Percentiles rank a stretch among this genome's conserved stretches.
These are phyloP conservation scores for Seiridium cupressi DNA, from an alignment of 2,329 filamentous ascomycete genomes.

Conservation along the genomic window DNA sequence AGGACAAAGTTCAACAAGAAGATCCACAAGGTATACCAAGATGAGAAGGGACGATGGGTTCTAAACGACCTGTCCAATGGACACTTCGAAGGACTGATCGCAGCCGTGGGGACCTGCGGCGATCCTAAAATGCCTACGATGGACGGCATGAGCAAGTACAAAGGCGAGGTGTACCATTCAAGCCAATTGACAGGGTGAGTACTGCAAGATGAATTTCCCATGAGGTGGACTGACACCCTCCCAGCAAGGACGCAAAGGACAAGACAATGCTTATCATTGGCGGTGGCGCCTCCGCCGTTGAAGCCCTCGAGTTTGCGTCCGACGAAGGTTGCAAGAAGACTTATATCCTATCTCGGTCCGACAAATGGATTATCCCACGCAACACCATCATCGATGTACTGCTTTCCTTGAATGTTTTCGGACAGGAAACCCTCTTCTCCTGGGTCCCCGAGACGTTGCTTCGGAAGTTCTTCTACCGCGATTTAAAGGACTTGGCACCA, in stretches of 20 bases:
- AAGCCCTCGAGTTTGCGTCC: slow-evolving; percentile 77
- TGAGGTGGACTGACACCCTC: slow-evolving; percentile 16
- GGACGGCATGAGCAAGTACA: slow-evolving; percentile 68
- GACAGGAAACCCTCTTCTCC: slow-evolving; percentile 71
- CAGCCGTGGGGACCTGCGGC: slow-evolving; percentile 77
- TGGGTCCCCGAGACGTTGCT: slow-evolving; percentile 77
- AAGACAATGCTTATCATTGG: slow-evolving; percentile 78
- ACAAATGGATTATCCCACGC: slow-evolving; percentile 86
- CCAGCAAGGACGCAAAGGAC: slow-evolving; percentile 63
- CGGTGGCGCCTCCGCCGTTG: slow-evolving; percentile 77
- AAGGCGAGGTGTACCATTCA: slow-evolving; percentile 72
- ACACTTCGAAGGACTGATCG: slow-evolving; percentile 75
- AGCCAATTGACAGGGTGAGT: slow-evolving; percentile 64
- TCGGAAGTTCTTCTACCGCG: slow-evolving; percentile 78
- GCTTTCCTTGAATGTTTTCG: slow-evolving; percentile 75
- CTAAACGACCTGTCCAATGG: slow-evolving; percentile 71
- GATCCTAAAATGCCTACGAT: slow-evolving; percentile 72
- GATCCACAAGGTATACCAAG: slow-evolving; percentile 69
- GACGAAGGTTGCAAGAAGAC: slow-evolving; percentile 65
- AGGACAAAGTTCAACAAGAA: slow-evolving; percentile 70
- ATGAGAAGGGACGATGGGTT: slow-evolving; percentile 69
- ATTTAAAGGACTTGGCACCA: slow-evolving; percentile 72
- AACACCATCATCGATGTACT: slow-evolving; percentile 73
- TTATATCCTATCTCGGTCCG: slow-evolving; percentile 71
- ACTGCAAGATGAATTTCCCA: not conserved